Evolutionary conservation across 2,329 filamentous ascomycete species (phyloP), one percentile per base, ranked within the genome.

Genomic region (Alternaria gaisen): DNA sequence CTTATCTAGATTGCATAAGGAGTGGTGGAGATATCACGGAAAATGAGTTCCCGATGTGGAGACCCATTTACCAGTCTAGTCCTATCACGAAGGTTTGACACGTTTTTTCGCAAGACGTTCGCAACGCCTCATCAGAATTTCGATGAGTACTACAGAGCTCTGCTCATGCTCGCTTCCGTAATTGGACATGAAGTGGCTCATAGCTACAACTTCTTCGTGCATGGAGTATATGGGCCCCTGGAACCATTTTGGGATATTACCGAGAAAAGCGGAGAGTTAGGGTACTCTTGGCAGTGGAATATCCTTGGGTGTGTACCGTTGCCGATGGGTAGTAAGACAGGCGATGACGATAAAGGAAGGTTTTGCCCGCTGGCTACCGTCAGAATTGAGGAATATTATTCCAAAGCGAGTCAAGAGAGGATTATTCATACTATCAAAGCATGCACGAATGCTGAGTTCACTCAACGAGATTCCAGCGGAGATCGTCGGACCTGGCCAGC

Each of bases 181-280:
- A 16, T 72, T 1, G 60, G 66, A 10, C 71, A 73, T 38, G 67
- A 73, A 50, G 10, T 65, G 10, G 65, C 58, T 7, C 71, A 72
- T 36, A 67, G 5, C 18, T 71, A 69, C 44, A 50, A 61, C 18
- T 43, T 58, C 2, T 72, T 51, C 53, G 8, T 41, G 2, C 11
- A 41, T 12, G 38, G 38, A 41, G 38, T 4, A 9, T 10, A 22
- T 8, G 11, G 3, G 3, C 38, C 18, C 11, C 9, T 9, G 10
- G 70, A 72, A 36, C 69, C 70, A 24, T 51, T 53, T 3, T 71
- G 64, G 60, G 51, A 24, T 22, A 10, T 30, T 5, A 5, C 43
- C 8, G 67, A 72, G 16, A 56, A 56, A 16, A 11, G 44, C 3
- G 32, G 50, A 9, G 64, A 71, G 36, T 41, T 72, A 3, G 68